These are phyloP conservation scores for Coniferiporia weirii DNA, from an alignment of 1,284 basidiomycete species.

Conservation along the genomic window DNA sequence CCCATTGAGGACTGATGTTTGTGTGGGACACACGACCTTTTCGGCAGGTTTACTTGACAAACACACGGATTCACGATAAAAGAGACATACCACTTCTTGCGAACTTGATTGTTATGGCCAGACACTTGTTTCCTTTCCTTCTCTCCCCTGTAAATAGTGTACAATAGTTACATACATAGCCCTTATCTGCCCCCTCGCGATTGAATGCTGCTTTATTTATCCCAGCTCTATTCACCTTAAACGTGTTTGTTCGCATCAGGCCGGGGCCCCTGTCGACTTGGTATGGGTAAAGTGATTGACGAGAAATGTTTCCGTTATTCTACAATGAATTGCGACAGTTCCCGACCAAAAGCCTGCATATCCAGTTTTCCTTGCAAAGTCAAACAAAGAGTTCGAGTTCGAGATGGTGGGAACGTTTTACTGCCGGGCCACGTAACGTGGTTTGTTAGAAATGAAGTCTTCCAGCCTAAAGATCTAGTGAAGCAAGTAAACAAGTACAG, in stretches of 20 bases:
- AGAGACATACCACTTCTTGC: too few relatives aligned
- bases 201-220: not conserved
- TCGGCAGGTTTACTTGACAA: not conserved
- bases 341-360: too few relatives aligned
- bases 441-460: not conserved
- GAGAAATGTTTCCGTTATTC: too few relatives aligned
- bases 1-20: conserved; percentile 2
- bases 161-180: not conserved
- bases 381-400: too few relatives aligned
- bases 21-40: not conserved
- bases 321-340: too few relatives aligned
- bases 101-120: not conserved
- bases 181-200: not conserved
- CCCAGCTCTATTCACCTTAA: too few relatives aligned
- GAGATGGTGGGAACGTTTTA: too few relatives aligned
- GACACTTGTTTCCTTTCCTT: not conserved
- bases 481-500: not conserved
- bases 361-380: too few relatives aligned
- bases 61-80: too few relatives aligned
- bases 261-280: too few relatives aligned
- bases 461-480: not conserved
- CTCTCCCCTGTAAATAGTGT: not conserved
- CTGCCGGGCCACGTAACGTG: not conserved
- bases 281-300: too few relatives aligned
- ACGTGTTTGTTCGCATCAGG: too few relatives aligned